Base-by-base conservation (phyloP, 2,329 filamentous ascomycete species). In the Bimuria novae-zelandiae region DNA sequence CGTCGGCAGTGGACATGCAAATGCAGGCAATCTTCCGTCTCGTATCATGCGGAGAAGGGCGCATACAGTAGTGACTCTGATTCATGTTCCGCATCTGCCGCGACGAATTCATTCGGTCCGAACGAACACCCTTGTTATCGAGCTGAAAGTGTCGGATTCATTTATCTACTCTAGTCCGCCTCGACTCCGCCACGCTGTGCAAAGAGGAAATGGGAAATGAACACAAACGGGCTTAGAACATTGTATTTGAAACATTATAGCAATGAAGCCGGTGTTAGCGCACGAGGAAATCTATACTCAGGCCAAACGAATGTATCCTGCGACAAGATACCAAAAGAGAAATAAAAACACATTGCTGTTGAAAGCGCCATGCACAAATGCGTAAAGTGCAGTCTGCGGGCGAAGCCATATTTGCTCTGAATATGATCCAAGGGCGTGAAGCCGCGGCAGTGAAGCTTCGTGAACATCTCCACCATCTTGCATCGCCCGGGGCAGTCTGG, bases 81-180 rank as follows among this genome's bases (percentile, higher is more conserved):
- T n/a, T n/a, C n/a, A n/a, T n/a, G n/a, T n/a, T n/a, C n/a, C n/a
- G n/a, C n/a, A n/a, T n/a, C n/a, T n/a, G n/a, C n/a, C n/a, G n/a
- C 29, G 8, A 30, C n/a, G 27, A 6, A 6, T n/a, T 22, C 6
- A 22, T 17, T 32, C 44, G 44, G 44, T 29, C 44, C 44, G 44
- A 33, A 37, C 22, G 22, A 46, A 36, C 33, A 47, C 44, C 44
- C 44, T 47, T 3, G 7, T 47, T 35, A 36, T 47, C 44, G 44
- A 47, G 33, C 44, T 47, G 44, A 47, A n/a, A 8, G 22, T 8
- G 4, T n/a, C 16, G n/a, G 17, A 6, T 11, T 19, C 27, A 7
- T 32, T 32, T 2, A 44, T 23, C 17, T 22, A 16, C 8, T 16
- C 14, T 33, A 33, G n/a, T n/a, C n/a, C n/a, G n/a, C n/a, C n/a